Conservation (phyloP, 176 grass and related monocot genomes). For the Bolboschoenus planiculmis region DNA sequence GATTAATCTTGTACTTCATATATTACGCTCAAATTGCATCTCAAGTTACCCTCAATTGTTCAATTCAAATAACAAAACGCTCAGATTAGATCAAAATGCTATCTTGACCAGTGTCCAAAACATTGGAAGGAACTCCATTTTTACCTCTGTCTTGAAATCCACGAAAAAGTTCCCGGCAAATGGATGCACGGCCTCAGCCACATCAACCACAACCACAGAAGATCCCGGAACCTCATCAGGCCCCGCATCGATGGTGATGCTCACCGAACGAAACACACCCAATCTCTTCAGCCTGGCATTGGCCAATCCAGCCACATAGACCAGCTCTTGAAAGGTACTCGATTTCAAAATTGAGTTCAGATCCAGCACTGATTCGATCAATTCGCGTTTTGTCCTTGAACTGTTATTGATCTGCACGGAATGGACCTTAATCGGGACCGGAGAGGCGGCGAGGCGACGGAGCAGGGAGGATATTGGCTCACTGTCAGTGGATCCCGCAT, state of each 20-base stretch:
- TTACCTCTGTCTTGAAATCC: constrained; percentile 47
- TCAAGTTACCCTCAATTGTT: neutral
- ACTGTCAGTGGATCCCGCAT: constrained; percentile 8
- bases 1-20: neutral
- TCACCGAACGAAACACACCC: constrained; percentile 61
- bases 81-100: neutral
- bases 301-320: constrained; percentile 52
- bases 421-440: constrained; percentile 67
- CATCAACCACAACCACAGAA: constrained; percentile 51
- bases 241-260: constrained; percentile 66
- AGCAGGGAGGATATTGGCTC: constrained; percentile 38
- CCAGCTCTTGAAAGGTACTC: constrained; percentile 61
- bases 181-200: constrained; percentile 42
- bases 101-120: neutral
- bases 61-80: neutral
- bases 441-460: constrained; percentile 48
- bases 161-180: constrained; percentile 42
- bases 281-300: constrained; percentile 52
- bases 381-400: constrained; percentile 38
- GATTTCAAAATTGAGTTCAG: constrained; percentile 41
- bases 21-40: neutral
- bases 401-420: constrained; percentile 56
- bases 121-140: neutral
- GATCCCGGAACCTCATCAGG: constrained; percentile 39
- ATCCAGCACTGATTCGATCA: constrained; percentile 56